These are phyloP conservation scores for Neonothopanus nambi DNA, from an alignment of 1,284 basidiomycete species.

Conservation along the genomic window DNA sequence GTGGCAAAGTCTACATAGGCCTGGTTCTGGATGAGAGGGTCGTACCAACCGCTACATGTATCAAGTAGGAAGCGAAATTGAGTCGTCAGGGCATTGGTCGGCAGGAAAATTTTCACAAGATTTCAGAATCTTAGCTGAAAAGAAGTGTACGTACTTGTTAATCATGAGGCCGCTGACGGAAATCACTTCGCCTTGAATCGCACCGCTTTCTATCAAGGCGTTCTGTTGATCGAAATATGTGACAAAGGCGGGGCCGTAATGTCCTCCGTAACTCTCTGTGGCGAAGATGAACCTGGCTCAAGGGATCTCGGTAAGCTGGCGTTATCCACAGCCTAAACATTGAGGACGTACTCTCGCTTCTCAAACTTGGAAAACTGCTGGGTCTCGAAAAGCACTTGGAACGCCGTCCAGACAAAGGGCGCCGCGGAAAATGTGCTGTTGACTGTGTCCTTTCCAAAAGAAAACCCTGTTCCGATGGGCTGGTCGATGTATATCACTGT, in stretches of 20 bases:
- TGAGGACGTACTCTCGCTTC: slow-evolving; percentile 48
- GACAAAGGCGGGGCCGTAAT: slow-evolving; percentile 66
- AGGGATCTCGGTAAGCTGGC: neutral
- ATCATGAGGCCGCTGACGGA: slow-evolving; percentile 50
- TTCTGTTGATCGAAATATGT: slow-evolving; percentile 71
- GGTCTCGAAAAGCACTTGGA: slow-evolving; percentile 71
- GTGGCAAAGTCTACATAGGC: slow-evolving; percentile 62
- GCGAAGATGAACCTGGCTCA: slow-evolving; percentile 56
- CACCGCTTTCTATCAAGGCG: slow-evolving; percentile 45
- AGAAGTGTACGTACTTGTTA: slow-evolving; percentile 42
- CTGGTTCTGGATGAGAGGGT: slow-evolving; percentile 62
- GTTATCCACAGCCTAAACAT: neutral
- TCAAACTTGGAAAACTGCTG: slow-evolving; percentile 56
- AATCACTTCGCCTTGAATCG: slow-evolving; percentile 45
- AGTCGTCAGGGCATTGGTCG: too few relatives aligned
- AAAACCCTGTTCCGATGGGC: slow-evolving; percentile 71
- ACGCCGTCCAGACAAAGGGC: slow-evolving; percentile 57
- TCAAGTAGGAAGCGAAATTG: neutral
- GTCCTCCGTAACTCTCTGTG: slow-evolving; percentile 69
- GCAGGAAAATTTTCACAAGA: too few relatives aligned
- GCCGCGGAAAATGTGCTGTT: slow-evolving; percentile 45
- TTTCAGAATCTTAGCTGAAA: neutral
- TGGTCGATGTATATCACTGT: slow-evolving; percentile 77
- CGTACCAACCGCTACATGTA: slow-evolving; percentile 58
- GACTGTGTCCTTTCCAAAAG: slow-evolving; percentile 54